phyloP scores from a whole-genome alignment of 2,329 filamentous ascomycete species.

The Colletotrichum camelliae region DNA sequence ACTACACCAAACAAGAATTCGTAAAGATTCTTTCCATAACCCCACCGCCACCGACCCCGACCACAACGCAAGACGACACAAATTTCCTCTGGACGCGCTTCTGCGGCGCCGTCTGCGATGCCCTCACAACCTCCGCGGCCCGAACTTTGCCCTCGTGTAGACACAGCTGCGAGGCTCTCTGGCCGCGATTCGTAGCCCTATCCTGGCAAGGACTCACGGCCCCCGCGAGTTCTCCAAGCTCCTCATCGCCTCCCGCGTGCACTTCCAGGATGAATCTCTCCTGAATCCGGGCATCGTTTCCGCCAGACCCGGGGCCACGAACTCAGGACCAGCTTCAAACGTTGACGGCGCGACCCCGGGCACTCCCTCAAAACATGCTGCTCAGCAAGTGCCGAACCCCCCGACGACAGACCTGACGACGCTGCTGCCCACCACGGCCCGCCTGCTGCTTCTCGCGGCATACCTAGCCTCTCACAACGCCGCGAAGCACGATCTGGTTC shows the following conservation, averaged over 20 bases:
- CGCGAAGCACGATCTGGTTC: conserved; percentile 71
- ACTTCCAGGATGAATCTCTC: conserved; percentile 76
- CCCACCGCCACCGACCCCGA: conserved; percentile 49
- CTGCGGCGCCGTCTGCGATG: conserved; percentile 84
- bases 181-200: conserved; percentile 82
- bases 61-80: conserved; percentile 60
- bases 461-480: conserved; percentile 86
- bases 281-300: conserved; percentile 69
- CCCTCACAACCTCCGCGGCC: conserved; percentile 79
- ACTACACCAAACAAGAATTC: conserved; percentile 83
- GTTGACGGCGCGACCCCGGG: not conserved
- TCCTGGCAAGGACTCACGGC: conserved; percentile 74
- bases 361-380: conserved; percentile 9
- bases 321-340: not conserved
- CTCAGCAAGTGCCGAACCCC: not conserved
- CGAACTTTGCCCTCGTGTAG: conserved; percentile 79
- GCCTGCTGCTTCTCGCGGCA: conserved; percentile 75
- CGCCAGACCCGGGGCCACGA: not conserved
- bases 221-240: conserved; percentile 86
- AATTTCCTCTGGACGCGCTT: conserved; percentile 81
- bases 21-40: conserved; percentile 74
- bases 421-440: conserved; percentile 74
- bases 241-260: conserved; percentile 70
- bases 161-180: conserved; percentile 74
- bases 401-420: conserved; percentile 49